A percentile compares a stretch with the other conserved stretches of the same genome.
Evolutionary conservation across 176 grass and related monocot species (phyloP).

Genomic region (Triticum aestivum): IWGSC_CS_RefSeq_v2.1 NC_057811.1:94572363-94572862

Average conservation of each 20-base stretch:
- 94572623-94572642: not conserved
- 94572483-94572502: conserved; percentile 37
- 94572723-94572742: not conserved
- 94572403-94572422: conserved; percentile 29
- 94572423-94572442: conserved; percentile 38
- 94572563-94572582: not conserved
- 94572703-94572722: not conserved
- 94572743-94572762: conserved; percentile 2
- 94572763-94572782: conserved; percentile 9
- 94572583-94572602: not conserved
- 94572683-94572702: not conserved
- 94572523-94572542: conserved; percentile 45
- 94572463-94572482: not conserved
- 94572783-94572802: conserved; percentile 19
- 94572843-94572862: not conserved
- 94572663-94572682: not conserved
- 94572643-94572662: conserved; percentile 18
- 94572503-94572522: conserved; percentile 70
- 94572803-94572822: conserved; percentile 5
- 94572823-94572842: conserved; percentile 1
- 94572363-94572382: conserved; percentile 26
- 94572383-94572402: conserved; percentile 40
- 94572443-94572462: conserved; percentile 11
- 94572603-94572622: not conserved
- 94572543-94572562: conserved; percentile 43